Evolutionary conservation across 169 alveolate genomes (phyloP), one percentile per base, ranked within the genome.

Genomic region (Babesia ovis): DNA sequence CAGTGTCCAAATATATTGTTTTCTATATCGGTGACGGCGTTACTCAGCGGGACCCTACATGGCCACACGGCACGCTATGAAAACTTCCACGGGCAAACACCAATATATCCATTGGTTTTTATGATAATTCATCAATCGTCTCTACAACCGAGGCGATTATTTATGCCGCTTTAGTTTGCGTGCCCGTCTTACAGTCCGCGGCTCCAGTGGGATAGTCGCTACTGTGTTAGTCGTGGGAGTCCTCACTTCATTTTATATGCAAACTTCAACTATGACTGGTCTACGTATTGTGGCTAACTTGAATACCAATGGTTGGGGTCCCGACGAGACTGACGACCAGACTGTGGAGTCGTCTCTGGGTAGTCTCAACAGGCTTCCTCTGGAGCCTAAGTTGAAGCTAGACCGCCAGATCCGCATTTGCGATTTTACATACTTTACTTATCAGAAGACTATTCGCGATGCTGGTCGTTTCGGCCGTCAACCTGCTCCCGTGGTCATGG

Each of bases 321-420:
- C 93, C 11, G 93, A 89, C 53, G 82, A 83, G 32, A 66, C 50
- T 31, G 83, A 82, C 34, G 90, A 85, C 25, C 85, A 84, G 43
- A 56, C 90, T 20, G 85, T 89, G 35, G 81, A 74, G 11, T 69
- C 77, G 46, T 91, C 95, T 46, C 85, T 91, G 57, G 83, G 79
- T 3, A 77, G 89, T 20, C 68, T 91, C 56, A 87, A 82, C 72
- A 77, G 84, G 53, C 79, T 88, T 50, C 95, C 94, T 50, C 89
- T 91, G 59, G 95, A 91, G 53, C 94, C 95, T 4, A 79, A 85
- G 3, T 79, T 91, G 84, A 91, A 90, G 83, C 59, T 90, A 45
- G 95, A 91, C 46, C 84, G 88, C 34, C 91, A 88, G 68, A 90
- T 91, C 27, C 83, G 88, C 37, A 85, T 90, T n/a, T 91, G 95